Evolutionary conservation across 805 yeast species (phyloP).

Genomic region (Maudiozyma bulderi): DNA sequence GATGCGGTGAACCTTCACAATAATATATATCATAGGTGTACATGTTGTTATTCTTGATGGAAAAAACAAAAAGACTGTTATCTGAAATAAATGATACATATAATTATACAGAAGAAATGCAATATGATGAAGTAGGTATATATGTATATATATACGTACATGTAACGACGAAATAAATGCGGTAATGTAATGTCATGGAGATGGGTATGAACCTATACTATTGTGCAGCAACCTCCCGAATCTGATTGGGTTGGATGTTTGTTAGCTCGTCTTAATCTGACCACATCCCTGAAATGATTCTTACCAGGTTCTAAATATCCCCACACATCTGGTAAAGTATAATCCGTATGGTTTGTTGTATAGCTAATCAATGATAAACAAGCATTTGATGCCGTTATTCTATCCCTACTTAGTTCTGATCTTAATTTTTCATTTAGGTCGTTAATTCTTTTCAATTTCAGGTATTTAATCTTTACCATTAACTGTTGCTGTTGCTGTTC

Average conservation of each 20-base stretch:
- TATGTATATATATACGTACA: not conserved
- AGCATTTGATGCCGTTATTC: conserved; percentile 59
- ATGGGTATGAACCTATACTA: not conserved
- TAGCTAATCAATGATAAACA: conserved; percentile 37
- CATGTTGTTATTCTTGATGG: not conserved
- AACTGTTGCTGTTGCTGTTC: conserved; percentile 13
- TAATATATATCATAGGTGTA: conserved; percentile 25
- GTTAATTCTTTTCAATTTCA: conserved; percentile 52
- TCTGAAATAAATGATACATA: not conserved
- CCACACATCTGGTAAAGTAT: conserved; percentile 33
- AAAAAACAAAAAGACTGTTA: not conserved
- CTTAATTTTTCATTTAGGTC: conserved; percentile 47
- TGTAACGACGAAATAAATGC: not conserved
- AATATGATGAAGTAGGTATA: not conserved
- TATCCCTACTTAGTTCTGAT: conserved; percentile 41
- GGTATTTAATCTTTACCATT: conserved; percentile 38
- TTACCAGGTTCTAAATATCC: conserved; percentile 31
- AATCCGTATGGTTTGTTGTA: conserved; percentile 30
- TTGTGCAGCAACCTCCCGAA: not conserved
- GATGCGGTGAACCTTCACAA: conserved; percentile 58
- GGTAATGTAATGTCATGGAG: not conserved
- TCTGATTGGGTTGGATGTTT: not conserved
- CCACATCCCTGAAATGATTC: conserved; percentile 30
- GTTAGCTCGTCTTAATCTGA: not conserved
- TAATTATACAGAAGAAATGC: not conserved